Evolutionary conservation across 345 rosid genomes (phyloP).

Genomic region (Arabidopsis suecica): DNA sequence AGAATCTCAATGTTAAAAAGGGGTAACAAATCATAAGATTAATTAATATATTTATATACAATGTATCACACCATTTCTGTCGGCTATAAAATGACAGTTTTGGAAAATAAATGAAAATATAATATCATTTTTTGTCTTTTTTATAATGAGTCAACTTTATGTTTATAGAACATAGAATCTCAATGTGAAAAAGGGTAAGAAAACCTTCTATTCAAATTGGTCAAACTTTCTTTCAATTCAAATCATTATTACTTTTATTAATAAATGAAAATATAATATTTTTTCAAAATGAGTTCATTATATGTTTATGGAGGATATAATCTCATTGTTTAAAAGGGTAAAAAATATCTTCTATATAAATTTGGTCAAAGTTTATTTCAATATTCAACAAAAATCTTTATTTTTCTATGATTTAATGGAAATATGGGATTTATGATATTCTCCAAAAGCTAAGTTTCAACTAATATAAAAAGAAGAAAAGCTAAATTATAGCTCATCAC

Average conservation of each 20-base stretch:
- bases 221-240: too few species aligned
- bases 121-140: too few species aligned
- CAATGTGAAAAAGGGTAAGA: background rate
- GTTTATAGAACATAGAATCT: background rate
- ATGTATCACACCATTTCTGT: background rate
- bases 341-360: background rate
- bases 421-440: background rate
- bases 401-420: background rate
- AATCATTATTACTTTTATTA: too few species aligned
- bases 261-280: too few species aligned
- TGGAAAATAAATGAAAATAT: background rate
- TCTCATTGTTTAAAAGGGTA: background rate
- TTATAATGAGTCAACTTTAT: background rate
- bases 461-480: background rate
- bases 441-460: background rate
- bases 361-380: background rate
- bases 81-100: background rate
- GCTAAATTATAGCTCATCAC: background rate
- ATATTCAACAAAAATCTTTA: background rate
- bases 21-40: background rate
- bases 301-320: background rate
- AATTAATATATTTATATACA: background rate
- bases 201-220: too few species aligned
- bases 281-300: background rate
- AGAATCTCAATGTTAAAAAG: too few species aligned